Evolutionary conservation across 129 eudicot species (phyloP).

Genomic region (Saussurea involucrata): DNA sequence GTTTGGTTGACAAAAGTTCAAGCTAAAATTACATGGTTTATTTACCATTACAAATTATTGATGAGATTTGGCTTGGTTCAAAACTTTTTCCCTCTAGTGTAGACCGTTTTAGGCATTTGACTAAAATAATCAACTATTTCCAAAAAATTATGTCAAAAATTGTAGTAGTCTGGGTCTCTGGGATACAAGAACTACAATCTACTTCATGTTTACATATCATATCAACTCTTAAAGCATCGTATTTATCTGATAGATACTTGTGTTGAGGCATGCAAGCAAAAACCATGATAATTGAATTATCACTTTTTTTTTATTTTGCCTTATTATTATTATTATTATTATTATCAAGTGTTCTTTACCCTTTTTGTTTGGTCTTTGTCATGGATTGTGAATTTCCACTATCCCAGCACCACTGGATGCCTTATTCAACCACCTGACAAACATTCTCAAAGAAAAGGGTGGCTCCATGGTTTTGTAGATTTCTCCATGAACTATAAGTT

Average conservation of each 20-base stretch:
- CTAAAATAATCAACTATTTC: neutral
- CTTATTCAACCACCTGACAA: neutral
- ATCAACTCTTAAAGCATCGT: neutral
- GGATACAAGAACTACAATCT: neutral
- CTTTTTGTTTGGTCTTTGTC: neutral
- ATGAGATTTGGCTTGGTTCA: neutral
- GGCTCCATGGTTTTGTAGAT: neutral
- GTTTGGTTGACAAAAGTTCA: neutral
- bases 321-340: neutral
- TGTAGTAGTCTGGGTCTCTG: neutral
- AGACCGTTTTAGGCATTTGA: constrained; percentile 9
- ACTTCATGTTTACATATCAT: constrained; percentile 4
- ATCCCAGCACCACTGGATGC: neutral
- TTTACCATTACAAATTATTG: neutral
- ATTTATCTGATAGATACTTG: neutral
- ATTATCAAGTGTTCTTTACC: neutral
- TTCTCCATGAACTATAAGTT: neutral
- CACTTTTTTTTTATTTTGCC: neutral
- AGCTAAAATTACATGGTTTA: neutral
- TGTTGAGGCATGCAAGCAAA: neutral
- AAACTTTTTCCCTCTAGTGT: neutral
- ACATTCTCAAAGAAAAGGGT: neutral
- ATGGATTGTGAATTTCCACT: neutral
- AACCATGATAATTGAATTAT: neutral
- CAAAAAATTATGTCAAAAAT: neutral